These are phyloP conservation scores for Pseudogymnoascus sp. DNA, from an alignment of 2,329 filamentous ascomycete genomes.

Conservation along the genomic window DNA sequence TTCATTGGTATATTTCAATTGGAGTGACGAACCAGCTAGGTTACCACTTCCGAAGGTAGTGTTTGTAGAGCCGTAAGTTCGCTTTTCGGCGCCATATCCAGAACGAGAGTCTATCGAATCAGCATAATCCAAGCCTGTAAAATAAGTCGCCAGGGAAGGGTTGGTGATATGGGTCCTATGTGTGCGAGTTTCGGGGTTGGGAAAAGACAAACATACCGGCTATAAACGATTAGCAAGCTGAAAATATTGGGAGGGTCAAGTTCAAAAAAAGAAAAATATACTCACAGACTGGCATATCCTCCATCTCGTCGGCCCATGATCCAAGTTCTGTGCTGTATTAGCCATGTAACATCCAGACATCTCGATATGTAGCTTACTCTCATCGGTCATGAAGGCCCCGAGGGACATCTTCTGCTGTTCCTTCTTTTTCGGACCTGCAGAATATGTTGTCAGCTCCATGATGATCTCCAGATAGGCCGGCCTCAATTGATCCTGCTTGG, in stretches of 20 bases:
- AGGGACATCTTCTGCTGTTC: conserved; percentile 96
- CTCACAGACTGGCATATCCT: conserved; percentile 49
- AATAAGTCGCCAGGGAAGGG: not conserved
- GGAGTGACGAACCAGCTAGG: conserved; percentile 22
- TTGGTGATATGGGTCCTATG: not conserved
- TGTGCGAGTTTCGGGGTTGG: not conserved
- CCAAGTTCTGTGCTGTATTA: conserved; percentile 51
- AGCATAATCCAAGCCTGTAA: conserved; percentile 6
- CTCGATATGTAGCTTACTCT: conserved; percentile 55
- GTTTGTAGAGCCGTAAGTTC: conserved; percentile 26
- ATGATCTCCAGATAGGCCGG: not conserved
- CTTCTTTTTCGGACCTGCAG: conserved; percentile 46
- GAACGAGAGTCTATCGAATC: conserved; percentile 26
- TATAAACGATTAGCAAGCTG: conserved; percentile 22
- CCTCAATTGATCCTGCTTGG: conserved; percentile 2
- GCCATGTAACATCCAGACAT: conserved; percentile 36
- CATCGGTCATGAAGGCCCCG: conserved; percentile 87
- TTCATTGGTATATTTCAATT: conserved; percentile 6
- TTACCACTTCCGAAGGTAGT: conserved; percentile 25
- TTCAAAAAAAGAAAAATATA: conserved; percentile 2
- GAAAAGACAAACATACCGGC: conserved; percentile 25
- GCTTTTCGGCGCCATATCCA: conserved; percentile 25
- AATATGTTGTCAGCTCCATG: not conserved
- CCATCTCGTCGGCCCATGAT: conserved; percentile 99
- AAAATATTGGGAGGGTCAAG: not conserved